A percentile compares a stretch with the other conserved stretches of the same genome.
Conservation (phyloP, 176 grass and related monocot species). For the Zea luxurians region DNA sequence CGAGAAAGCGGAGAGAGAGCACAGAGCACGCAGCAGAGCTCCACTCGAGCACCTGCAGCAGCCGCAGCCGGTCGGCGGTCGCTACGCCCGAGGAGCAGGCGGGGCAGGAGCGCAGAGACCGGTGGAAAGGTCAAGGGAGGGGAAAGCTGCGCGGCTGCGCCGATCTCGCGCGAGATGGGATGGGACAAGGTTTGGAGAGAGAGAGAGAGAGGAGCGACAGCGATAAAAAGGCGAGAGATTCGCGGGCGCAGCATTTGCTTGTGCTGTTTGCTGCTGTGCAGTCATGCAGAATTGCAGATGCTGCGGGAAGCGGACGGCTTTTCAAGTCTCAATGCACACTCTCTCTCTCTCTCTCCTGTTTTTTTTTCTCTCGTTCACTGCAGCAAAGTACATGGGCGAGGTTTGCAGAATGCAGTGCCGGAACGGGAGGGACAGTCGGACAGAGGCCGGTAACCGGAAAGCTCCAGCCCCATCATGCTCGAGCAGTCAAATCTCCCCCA, state of each 20-base stretch:
- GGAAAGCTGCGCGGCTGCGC: neutral
- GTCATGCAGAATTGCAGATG: neutral
- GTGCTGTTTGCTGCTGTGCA: too few relatives aligned
- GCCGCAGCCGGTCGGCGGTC: neutral
- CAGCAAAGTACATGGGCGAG: neutral
- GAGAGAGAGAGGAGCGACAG: neutral
- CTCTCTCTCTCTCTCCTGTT: neutral
- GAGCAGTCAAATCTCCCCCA: neutral
- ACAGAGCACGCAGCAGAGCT: neutral
- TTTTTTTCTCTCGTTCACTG: neutral
- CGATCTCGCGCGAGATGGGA: neutral
- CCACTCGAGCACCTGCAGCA: neutral
- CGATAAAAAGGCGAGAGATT: neutral
- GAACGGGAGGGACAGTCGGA: neutral
- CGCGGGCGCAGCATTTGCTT: neutral
- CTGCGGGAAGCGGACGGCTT: neutral
- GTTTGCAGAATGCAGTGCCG: neutral
- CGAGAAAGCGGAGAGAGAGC: neutral
- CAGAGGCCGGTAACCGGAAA: neutral
- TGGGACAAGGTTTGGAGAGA: conserved; percentile 8
- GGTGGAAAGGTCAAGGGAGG: neutral
- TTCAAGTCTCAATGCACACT: neutral
- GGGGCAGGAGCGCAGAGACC: neutral
- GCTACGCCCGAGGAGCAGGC: conserved; percentile 22
- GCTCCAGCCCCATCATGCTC: neutral